These are phyloP conservation scores for Penicillium olsonii DNA, from an alignment of 2,329 filamentous ascomycete species.

Conservation along the genomic window DNA sequence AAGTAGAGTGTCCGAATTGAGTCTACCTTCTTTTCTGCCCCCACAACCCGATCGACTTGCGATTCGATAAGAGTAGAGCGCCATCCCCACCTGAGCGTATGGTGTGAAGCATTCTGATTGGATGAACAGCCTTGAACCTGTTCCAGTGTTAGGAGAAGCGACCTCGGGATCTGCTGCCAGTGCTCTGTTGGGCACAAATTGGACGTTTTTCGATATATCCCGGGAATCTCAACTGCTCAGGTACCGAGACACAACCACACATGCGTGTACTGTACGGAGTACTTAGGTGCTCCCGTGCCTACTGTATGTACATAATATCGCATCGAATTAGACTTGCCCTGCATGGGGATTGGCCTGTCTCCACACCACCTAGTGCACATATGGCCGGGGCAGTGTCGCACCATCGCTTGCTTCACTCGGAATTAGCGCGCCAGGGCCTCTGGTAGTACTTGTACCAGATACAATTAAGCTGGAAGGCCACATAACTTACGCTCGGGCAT, in stretches of 20 bases:
- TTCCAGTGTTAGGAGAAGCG: background rate
- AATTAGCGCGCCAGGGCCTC: background rate
- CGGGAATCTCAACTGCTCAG: background rate
- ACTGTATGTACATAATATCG: background rate
- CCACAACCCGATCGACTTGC: constrained; percentile 22
- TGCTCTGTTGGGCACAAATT: background rate
- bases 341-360: constrained; percentile 14
- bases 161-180: background rate
- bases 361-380: constrained; percentile 11
- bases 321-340: background rate
- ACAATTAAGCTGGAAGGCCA: background rate
- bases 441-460: background rate
- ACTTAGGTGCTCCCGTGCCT: background rate
- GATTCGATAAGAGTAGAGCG: constrained; percentile 11
- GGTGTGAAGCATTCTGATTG: constrained; percentile 8
- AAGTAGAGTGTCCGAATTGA: background rate
- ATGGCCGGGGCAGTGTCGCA: constrained; percentile 15
- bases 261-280: background rate
- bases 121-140: constrained; percentile 1
- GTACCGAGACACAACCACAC: background rate
- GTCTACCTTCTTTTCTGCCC: constrained; percentile 12
- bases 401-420: constrained; percentile 14
- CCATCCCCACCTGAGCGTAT: constrained; percentile 9
- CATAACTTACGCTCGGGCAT: too few relatives aligned
- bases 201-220: background rate